These are phyloP conservation scores for Rosa lucieae DNA, from an alignment of 306 rosid genomes.

Conservation along the genomic window DNA sequence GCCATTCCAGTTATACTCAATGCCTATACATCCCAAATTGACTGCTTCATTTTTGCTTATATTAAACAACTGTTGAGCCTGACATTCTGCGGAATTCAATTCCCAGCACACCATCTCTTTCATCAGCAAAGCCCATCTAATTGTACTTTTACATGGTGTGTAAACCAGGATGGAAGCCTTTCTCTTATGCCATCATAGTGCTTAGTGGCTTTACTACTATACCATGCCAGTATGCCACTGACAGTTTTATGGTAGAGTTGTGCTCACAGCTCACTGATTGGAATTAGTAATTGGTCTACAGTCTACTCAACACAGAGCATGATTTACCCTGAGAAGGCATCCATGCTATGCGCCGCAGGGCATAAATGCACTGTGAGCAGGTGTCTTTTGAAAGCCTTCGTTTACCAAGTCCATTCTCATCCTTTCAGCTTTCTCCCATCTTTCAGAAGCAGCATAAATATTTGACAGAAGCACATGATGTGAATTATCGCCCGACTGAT, in stretches of 20 bases:
- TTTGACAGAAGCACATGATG: constrained; percentile 56
- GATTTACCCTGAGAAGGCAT: not conserved
- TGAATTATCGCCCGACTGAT: constrained; percentile 25
- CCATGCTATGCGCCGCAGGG: not conserved
- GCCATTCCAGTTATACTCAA: not conserved
- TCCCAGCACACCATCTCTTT: not conserved
- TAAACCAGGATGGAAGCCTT: not conserved
- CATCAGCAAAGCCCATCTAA: not conserved
- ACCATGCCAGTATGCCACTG: not conserved
- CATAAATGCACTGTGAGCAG: constrained; percentile 46
- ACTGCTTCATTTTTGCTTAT: not conserved
- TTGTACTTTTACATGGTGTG: not conserved
- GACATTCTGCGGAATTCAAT: not conserved
- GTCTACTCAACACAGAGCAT: not conserved
- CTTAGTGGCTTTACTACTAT: not conserved
- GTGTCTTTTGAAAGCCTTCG: constrained; percentile 46
- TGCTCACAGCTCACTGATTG: too few relatives aligned
- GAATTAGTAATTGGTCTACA: not conserved
- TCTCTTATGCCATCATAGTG: not conserved
- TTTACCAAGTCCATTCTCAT: constrained; percentile 35
- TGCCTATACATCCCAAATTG: not conserved
- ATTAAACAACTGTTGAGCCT: too few relatives aligned
- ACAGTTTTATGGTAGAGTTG: too few relatives aligned
- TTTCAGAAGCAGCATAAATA: constrained; percentile 65
- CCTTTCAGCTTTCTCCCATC: constrained; percentile 69